Evolutionary conservation across 2,329 filamentous ascomycete genomes (phyloP), one percentile per base, ranked within the genome.

Genomic region (Cephalotrichum gorgonifer): DNA sequence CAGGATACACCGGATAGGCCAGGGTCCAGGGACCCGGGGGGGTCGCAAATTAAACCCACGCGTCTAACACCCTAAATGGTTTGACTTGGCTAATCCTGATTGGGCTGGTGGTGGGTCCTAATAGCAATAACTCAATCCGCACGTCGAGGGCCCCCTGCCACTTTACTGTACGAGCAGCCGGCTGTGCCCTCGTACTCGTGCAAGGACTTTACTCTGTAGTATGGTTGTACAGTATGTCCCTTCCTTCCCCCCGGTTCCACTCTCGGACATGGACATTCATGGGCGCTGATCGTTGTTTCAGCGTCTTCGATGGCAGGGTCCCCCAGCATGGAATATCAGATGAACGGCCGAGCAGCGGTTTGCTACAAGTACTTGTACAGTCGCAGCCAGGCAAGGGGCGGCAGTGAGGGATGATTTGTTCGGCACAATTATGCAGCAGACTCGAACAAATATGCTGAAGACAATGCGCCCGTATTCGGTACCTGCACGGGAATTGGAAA

Each of bases 11-110:
- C n/a, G n/a, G n/a, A n/a, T n/a, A n/a, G 17, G 17, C 35, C 35
- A 39, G 35, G 35, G 35, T 39, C 35, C 35, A 39, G 35, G 35
- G 35, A 39, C 35, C 17, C 35, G 35, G 35, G 33, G 33, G 35
- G 35, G 7, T 39, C 35, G 41, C 38, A 43, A 48, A 48, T 48
- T 48, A 48, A 43, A 43, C 27, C 26, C n/a, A 48, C 46, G 46
- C 46, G 39, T 31, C 38, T 9, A 30, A 26, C 17, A 7, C 33
- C 7, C 25, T 38, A 35, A 48, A 26, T 43, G 39, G 46, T 14
- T 26, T 4, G 35, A n/a, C 38, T 23, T 47, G 44, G n/a, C 7
- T 9, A n/a, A 15, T 3, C 23, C 23, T 48, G 46, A 48, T 48
- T 48, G 46, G 46, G 38, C 14, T 23, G 28, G 12, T 33, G 26